A percentile compares a stretch with the other conserved stretches of the same genome.
phyloP scores from a whole-genome alignment of 441 rosid genomes.

The Brassica balearica region DNA sequence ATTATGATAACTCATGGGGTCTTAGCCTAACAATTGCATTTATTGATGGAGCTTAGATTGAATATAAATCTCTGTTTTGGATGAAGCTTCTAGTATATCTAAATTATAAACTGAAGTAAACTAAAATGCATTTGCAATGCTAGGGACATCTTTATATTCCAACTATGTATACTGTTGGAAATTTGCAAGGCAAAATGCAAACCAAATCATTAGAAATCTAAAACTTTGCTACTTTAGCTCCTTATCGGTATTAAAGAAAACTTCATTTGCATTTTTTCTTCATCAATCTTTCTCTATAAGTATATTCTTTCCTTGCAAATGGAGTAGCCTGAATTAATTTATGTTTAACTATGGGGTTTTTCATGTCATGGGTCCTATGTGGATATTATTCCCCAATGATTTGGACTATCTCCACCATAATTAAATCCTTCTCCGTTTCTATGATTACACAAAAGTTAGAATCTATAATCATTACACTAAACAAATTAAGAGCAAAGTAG shows the following conservation, averaged over 20 bases:
- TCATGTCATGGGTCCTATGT: constrained; percentile 40
- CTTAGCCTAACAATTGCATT: neutral
- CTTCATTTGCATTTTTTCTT: constrained; percentile 30
- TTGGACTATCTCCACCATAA: constrained; percentile 48
- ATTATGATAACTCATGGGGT: constrained; percentile 8
- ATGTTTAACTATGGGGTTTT: constrained; percentile 28
- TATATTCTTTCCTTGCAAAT: constrained; percentile 67
- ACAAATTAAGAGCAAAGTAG: constrained; percentile 31
- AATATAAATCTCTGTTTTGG: neutral
- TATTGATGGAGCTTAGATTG: constrained; percentile 9
- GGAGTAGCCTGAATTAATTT: constrained; percentile 53
- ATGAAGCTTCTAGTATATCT: constrained; percentile 19
- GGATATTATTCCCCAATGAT: constrained; percentile 63
- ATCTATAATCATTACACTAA: constrained; percentile 40
- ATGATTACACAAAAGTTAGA: constrained; percentile 36
- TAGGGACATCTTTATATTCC: constrained; percentile 27
- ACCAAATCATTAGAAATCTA: constrained; percentile 42
- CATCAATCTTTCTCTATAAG: constrained; percentile 48
- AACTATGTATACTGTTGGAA: constrained; percentile 28
- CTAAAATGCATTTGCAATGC: constrained; percentile 26
- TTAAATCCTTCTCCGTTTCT: constrained; percentile 23
- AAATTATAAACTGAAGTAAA: constrained; percentile 10
- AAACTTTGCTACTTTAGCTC: constrained; percentile 41
- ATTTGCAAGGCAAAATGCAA: constrained; percentile 42
- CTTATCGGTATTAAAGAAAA: constrained; percentile 32